Evolutionary conservation across 257 asterid genomes (phyloP).

Genomic region (Coffea canephora): DNA sequence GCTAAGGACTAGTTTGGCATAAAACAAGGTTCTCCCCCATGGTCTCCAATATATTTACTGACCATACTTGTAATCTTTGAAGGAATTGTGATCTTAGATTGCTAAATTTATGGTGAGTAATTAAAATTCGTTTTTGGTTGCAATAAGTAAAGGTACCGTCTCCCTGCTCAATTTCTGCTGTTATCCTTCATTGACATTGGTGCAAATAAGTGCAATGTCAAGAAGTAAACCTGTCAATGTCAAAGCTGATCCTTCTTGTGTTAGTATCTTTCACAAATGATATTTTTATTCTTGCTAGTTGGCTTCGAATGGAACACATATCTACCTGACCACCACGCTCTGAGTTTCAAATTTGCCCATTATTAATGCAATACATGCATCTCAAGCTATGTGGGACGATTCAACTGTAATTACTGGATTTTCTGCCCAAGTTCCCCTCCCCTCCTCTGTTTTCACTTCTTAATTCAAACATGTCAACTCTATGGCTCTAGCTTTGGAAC

Average conservation of each 20-base stretch:
- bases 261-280: neutral
- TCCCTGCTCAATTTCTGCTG: too few relatives aligned
- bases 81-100: too few relatives aligned
- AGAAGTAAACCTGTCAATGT: neutral
- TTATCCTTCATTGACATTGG: neutral
- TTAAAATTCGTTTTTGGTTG: neutral
- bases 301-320: neutral
- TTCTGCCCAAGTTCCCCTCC: neutral
- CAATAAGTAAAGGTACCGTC: neutral
- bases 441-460: neutral
- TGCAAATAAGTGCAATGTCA: neutral
- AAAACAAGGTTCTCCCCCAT: neutral
- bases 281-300: neutral
- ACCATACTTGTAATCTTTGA: neutral
- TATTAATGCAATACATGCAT: neutral
- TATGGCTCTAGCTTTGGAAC: neutral
- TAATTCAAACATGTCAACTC: neutral
- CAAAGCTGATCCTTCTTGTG: constrained; percentile 2
- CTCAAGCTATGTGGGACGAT: neutral
- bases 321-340: neutral
- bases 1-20: neutral
- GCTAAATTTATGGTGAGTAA: too few relatives aligned
- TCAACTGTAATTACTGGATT: too few relatives aligned
- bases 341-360: neutral
- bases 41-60: neutral